phyloP scores from a whole-genome alignment of 2,329 filamentous ascomycete species.

The Tolypocladium endophyticum region DNA sequence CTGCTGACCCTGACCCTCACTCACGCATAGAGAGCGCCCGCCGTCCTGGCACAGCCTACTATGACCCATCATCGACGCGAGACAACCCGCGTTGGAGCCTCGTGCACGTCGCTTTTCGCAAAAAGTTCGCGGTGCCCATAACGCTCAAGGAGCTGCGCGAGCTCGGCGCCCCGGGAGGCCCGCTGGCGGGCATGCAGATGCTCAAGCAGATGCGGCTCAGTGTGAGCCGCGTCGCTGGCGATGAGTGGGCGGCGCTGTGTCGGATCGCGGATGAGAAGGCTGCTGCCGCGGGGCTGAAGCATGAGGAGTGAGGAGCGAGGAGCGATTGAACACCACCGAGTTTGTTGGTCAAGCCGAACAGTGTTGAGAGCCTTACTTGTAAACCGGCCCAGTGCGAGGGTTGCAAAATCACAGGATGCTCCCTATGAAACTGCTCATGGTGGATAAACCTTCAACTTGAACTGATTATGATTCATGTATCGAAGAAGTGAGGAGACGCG shows the following conservation, averaged over 20 bases:
- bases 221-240: constrained; percentile 56
- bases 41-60: constrained; percentile 51
- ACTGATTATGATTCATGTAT: too few species aligned
- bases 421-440: too few species aligned
- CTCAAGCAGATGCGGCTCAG: constrained; percentile 74
- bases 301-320: constrained; percentile 13
- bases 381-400: too few species aligned
- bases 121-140: constrained; percentile 66
- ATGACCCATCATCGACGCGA: constrained; percentile 61
- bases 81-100: constrained; percentile 61
- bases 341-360: background rate
- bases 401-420: too few species aligned
- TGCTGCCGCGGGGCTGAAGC: constrained; percentile 23
- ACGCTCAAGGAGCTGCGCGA: constrained; percentile 61
- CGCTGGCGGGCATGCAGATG: constrained; percentile 69
- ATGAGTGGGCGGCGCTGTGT: constrained; percentile 57
- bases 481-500: too few species aligned
- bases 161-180: constrained; percentile 42
- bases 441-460: too few species aligned
- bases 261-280: constrained; percentile 36
- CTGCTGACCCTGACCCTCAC: background rate
- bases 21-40: constrained; percentile 17
- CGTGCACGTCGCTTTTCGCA: constrained; percentile 78
- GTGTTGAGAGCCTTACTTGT: background rate
- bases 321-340: too few species aligned